Base-by-base conservation (phyloP, 1,284 basidiomycete species). In the Moesziomyces globuligerus region DNA sequence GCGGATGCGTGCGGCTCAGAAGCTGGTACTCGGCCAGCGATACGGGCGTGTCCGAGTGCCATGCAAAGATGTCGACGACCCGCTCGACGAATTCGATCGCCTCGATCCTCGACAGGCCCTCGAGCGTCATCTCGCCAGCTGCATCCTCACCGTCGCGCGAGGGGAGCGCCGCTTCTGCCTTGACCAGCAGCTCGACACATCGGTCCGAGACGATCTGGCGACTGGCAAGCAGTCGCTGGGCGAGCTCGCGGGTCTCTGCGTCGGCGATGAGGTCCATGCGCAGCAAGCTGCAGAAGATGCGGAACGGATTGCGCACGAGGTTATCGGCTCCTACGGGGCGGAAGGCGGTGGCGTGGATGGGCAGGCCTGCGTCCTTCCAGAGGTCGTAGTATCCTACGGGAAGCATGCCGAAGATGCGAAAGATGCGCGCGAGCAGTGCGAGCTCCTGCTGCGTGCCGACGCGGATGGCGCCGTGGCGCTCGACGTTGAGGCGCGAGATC, bases 341-440 rank as follows among this genome's bases (percentile, higher is more conserved):
- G 66, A 85, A 85, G 0, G 84, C 84, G 0, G 84, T 85, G 0
- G 84, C 80, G 64, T 85, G 84, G n/a, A 85, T 84, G 8, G 84
- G 84, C 10, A 84, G 68, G 17, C 82, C 81, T 4, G 82, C 78
- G 37, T 71, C 47, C 15, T 74, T 75, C 17, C 81, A 79, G 32
- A 85, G 78, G 59, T 85, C 84, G 66, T 85, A 85, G 72, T 85
- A 85, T 4, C 83, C 83, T 0, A 85, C 83, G 3, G 84, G 79
- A 32, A 73, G 58, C 84, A 85, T 85, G 17, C 83, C 83, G 73
- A 84, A 80, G 15, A 76, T 58, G 1, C 48, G 49, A 51, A 85
- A 85, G 18, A 84, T 75, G 13, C 83, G 73, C 1, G 83, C 60
- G n/a, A 85, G 79, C 36, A 81, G 77, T 15, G 54, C 38, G 1